Evolutionary conservation across 1,139 yeast species (phyloP).

Genomic region (Kodamaea plutei): DNA sequence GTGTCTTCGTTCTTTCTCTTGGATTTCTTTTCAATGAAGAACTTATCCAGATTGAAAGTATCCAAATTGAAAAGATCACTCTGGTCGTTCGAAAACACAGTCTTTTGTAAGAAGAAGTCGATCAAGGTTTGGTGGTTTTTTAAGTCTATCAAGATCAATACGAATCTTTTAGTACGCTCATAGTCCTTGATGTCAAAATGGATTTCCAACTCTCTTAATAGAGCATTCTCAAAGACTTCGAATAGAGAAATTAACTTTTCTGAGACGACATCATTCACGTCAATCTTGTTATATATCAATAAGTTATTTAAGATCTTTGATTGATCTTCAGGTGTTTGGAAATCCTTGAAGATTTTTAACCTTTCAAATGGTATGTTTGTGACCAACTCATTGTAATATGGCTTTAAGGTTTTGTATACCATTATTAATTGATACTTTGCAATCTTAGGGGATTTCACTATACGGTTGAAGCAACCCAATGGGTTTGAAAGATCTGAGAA

Average conservation of each 20-base stretch:
- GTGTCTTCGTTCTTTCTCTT: conserved; percentile 1
- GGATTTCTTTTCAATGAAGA: conserved; percentile 12
- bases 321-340: conserved; percentile 47
- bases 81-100: conserved; percentile 36
- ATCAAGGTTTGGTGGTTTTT: conserved; percentile 43
- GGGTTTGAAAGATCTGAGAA: conserved; percentile 20
- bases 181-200: conserved; percentile 53
- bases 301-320: conserved; percentile 40
- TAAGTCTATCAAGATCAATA: conserved; percentile 32
- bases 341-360: conserved; percentile 44
- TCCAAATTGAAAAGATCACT: conserved; percentile 31
- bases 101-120: conserved; percentile 45
- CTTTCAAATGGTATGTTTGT: conserved; percentile 46
- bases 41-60: conserved; percentile 18
- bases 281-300: conserved; percentile 36
- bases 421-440: conserved; percentile 44
- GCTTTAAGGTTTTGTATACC: conserved; percentile 40
- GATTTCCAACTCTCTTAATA: conserved; percentile 65
- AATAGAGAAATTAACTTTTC: conserved; percentile 54
- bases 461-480: conserved; percentile 35
- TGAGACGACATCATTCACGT: conserved; percentile 33
- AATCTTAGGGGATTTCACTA: conserved; percentile 35
- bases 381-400: conserved; percentile 45
- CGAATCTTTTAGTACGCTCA: conserved; percentile 31
- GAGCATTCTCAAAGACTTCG: conserved; percentile 72